Conservation (phyloP, 2,329 filamentous ascomycete genomes). For the Hymenoscyphus albidus region DNA sequence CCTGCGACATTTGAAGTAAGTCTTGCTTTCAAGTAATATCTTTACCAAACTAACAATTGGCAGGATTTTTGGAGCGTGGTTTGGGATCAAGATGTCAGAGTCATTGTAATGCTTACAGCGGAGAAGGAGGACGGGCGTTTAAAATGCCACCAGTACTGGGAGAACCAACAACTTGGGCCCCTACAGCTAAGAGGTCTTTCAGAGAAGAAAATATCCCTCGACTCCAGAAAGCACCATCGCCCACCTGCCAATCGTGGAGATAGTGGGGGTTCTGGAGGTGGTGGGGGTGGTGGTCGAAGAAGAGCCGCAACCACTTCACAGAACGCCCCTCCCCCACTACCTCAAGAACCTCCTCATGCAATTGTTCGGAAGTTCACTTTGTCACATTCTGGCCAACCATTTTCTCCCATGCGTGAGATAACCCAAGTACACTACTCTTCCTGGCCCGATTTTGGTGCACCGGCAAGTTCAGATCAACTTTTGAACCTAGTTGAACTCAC, state of each 20-base stretch:
- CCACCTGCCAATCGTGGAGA: slow-evolving; percentile 28
- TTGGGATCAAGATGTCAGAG: slow-evolving; percentile 93
- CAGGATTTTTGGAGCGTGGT: slow-evolving; percentile 97
- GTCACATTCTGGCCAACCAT: slow-evolving; percentile 71
- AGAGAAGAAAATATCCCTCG: slow-evolving; percentile 76
- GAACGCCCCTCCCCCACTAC: slow-evolving; percentile 35
- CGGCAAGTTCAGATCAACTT: slow-evolving; percentile 82
- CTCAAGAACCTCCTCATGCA: slow-evolving; percentile 65
- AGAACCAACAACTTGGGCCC: slow-evolving; percentile 69
- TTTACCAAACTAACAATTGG: slow-evolving; percentile 14
- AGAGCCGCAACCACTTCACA: slow-evolving; percentile 53
- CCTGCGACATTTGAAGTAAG: slow-evolving; percentile 86
- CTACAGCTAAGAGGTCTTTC: slow-evolving; percentile 73
- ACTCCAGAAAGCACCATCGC: slow-evolving; percentile 48
- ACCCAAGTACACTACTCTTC: slow-evolving; percentile 91
- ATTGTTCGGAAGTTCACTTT: slow-evolving; percentile 84
- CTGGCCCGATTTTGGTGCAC: slow-evolving; percentile 97
- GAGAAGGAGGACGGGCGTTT: slow-evolving; percentile 89
- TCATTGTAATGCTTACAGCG: slow-evolving; percentile 94
- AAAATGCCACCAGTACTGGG: slow-evolving; percentile 96
- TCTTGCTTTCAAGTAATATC: slow-evolving; percentile 10
- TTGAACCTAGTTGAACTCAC: slow-evolving; percentile 86
- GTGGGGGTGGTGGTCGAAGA: slow-evolving; percentile 39
- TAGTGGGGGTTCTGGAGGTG: neutral
- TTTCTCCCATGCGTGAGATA: slow-evolving; percentile 82